These are phyloP conservation scores for Gossypium laxum DNA, from an alignment of 441 rosid genomes.

Conservation along the genomic window DNA sequence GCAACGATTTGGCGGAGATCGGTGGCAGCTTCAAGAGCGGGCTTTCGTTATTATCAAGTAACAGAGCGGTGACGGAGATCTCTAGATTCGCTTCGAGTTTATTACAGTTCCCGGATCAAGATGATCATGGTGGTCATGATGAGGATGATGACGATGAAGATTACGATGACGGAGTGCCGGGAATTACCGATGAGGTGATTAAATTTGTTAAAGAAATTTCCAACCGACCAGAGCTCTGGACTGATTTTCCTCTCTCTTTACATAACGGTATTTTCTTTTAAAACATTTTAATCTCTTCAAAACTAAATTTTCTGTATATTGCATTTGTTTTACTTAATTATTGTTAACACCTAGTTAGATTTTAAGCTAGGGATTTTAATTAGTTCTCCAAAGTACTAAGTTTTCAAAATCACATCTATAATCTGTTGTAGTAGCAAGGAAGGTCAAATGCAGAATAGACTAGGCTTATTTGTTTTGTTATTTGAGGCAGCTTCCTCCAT, in stretches of 20 bases:
- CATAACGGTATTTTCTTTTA: slow-evolving; percentile 27
- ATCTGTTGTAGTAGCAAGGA: neutral
- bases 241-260: slow-evolving; percentile 45
- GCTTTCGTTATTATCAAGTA: slow-evolving; percentile 30
- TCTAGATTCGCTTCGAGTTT: slow-evolving; percentile 43
- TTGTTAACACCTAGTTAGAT: neutral
- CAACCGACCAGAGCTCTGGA: slow-evolving; percentile 46
- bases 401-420: neutral
- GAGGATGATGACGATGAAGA: slow-evolving; percentile 17
- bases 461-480: neutral
- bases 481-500: slow-evolving; percentile 7
- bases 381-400: neutral
- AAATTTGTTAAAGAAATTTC: slow-evolving; percentile 44
- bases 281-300: neutral
- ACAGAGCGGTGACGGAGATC: slow-evolving; percentile 30
- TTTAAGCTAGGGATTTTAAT: neutral
- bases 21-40: slow-evolving; percentile 49
- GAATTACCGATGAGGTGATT: slow-evolving; percentile 42
- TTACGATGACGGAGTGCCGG: slow-evolving; percentile 29
- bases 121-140: slow-evolving; percentile 1
- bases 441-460: neutral
- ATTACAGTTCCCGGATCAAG: slow-evolving; percentile 26
- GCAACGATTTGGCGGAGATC: slow-evolving; percentile 58
- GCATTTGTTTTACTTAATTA: neutral
- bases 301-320: neutral